Evolutionary conservation across 208 protist genomes (phyloP).

Genomic region (Cochliopodium minus): DNA sequence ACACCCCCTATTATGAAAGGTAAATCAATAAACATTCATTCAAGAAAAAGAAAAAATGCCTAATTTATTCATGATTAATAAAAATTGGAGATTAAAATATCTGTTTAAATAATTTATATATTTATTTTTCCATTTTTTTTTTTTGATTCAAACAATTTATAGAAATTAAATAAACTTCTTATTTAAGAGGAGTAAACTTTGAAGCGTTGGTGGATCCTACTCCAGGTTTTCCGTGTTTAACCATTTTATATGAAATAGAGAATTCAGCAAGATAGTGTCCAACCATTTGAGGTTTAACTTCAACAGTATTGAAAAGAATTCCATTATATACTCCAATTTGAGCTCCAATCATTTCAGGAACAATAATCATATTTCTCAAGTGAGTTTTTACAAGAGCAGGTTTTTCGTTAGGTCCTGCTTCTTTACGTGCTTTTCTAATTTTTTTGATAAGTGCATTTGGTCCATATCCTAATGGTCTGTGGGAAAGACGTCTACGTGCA

Average conservation of each 20-base stretch:
- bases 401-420: constrained; percentile 83
- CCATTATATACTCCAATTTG: constrained; percentile 98
- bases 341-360: constrained; percentile 98
- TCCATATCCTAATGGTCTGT: constrained; percentile 40
- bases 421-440: constrained; percentile 85
- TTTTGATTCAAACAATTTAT: too few species aligned
- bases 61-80: too few species aligned
- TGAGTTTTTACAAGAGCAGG: constrained; percentile 93
- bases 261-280: constrained; percentile 99
- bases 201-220: constrained; percentile 87
- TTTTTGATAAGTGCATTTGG: constrained; percentile 83
- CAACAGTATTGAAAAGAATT: constrained; percentile 90
- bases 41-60: too few species aligned
- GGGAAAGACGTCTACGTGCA: constrained; percentile 74
- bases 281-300: constrained; percentile 99
- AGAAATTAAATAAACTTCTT: too few species aligned
- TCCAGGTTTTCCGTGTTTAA: constrained; percentile 95
- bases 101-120: too few species aligned
- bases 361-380: constrained; percentile 95
- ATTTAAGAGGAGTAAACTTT: constrained; percentile 56
- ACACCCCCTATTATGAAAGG: too few species aligned
- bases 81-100: too few species aligned
- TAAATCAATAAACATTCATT: too few species aligned
- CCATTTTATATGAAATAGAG: constrained; percentile 94
- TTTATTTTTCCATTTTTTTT: too few species aligned